phyloP scores from a whole-genome alignment of 768 basidiomycete species.

The Tricholoma furcatifolium region DNA sequence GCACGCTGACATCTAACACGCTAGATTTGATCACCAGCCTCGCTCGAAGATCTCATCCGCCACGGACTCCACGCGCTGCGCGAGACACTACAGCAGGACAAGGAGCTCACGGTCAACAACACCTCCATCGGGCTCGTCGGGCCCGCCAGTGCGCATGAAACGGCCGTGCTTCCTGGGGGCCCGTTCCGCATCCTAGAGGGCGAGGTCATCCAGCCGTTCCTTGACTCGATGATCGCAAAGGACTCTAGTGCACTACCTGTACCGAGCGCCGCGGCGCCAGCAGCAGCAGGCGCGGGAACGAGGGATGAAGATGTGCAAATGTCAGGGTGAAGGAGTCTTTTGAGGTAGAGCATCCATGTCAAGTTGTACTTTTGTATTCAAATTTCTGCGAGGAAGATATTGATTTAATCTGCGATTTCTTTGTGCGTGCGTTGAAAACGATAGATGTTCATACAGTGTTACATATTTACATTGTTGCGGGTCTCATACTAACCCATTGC shows the following conservation, averaged over 20 bases:
- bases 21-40: slow-evolving; percentile 44
- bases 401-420: not conserved
- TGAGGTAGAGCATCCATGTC: slow-evolving; percentile 4
- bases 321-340: slow-evolving; percentile 51
- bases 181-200: slow-evolving; percentile 89
- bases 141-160: slow-evolving; percentile 60
- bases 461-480: too few species aligned
- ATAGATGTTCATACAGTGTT: too few species aligned
- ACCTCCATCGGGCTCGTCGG: slow-evolving; percentile 95
- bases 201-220: slow-evolving; percentile 67
- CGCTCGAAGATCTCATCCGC: slow-evolving; percentile 82
- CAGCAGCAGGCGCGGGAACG: slow-evolving; percentile 36
- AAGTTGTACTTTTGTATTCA: not conserved
- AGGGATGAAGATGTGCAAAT: slow-evolving; percentile 85
- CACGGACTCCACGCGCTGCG: slow-evolving; percentile 95
- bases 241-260: slow-evolving; percentile 47
- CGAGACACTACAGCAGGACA: slow-evolving; percentile 98
- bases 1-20: too few species aligned
- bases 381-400: too few species aligned
- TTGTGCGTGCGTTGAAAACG: too few species aligned
- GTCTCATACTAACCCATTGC: too few species aligned
- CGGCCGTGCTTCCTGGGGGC: slow-evolving; percentile 46
- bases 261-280: slow-evolving; percentile 34
- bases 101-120: slow-evolving; percentile 89
- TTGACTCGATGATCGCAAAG: slow-evolving; percentile 79